Base-by-base conservation (phyloP, 1,284 basidiomycete species). In the Takashimella tepidaria region DNA sequence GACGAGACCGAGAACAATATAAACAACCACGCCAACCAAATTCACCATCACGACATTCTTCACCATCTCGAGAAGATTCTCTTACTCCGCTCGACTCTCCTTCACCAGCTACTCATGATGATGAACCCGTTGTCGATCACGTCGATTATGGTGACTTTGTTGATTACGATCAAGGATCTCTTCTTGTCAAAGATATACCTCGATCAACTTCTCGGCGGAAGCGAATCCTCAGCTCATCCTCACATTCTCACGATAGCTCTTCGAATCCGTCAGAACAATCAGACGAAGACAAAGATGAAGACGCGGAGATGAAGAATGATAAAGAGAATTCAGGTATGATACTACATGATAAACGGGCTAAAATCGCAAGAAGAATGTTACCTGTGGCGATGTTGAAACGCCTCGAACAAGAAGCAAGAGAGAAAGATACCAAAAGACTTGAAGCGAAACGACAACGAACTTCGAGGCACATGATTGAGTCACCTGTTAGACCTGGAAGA, bases 291-390 rank as follows among this genome's bases (percentile, higher is more conserved):
- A n/a, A n/a, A n/a, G n/a, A n/a, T n/a, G n/a, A n/a, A n/a, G n/a
- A n/a, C n/a, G n/a, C n/a, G n/a, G n/a, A n/a, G n/a, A n/a, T n/a
- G n/a, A n/a, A n/a, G n/a, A n/a, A n/a, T 11, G 52, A 53, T 4
- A 22, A 19, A n/a, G 26, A 44, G 16, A 41, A 47, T 26, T 19
- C n/a, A 8, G 31, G 8, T 16, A 16, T 8, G 31, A 16, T 16
- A 8, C 48, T 48, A 0, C 40, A 43, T 2, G 68, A 69, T 51
- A 56, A 49, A 19, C 54, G 70, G 13, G 49, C 64, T 16, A 63
- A 58, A 16, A 72, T 73, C 16, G 72, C 72, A 4, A 45, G 64
- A 13, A 57, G 69, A 2, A 71, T 74, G 70, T 55, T 74, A 27
- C 72, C 72, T 5, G 66, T 62, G 16, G 67, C 58, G 1, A 69